Percentiles rank a stretch among this genome's conserved stretches.
Conservation (phyloP, 352 stramenopile genomes). For the Blastocystis sp. region DNA sequence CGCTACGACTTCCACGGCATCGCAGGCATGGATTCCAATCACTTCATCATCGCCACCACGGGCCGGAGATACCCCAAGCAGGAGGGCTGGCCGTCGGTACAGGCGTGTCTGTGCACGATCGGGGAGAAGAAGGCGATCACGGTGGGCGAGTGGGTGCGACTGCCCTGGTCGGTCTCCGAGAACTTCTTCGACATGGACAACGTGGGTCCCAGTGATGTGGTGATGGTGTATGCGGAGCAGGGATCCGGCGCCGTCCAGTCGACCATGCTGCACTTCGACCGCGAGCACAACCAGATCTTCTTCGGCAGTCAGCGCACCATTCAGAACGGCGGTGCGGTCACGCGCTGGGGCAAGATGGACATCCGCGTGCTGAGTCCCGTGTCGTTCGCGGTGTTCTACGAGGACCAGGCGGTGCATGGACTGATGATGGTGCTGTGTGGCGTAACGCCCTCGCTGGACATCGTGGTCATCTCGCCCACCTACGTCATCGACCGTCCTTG, state of each 20-base stretch:
- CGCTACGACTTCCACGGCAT: constrained; percentile 29
- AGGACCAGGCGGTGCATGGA: background rate
- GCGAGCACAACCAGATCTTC: background rate
- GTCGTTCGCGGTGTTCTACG: constrained; percentile 27
- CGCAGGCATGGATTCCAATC: constrained; percentile 5
- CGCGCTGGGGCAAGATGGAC: background rate
- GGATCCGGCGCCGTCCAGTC: background rate
- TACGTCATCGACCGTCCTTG: background rate
- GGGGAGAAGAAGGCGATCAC: background rate
- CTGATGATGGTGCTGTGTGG: background rate
- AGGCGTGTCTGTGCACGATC: background rate
- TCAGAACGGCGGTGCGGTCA: background rate
- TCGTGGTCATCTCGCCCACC: background rate
- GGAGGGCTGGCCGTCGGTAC: background rate
- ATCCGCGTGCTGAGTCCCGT: background rate
- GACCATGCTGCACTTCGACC: constrained; percentile 3
- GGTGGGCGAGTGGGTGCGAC: background rate
- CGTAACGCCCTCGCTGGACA: background rate
- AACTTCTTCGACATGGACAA: constrained; percentile 53
- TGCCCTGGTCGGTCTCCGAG: constrained; percentile 7
- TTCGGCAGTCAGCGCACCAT: background rate
- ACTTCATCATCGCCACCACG: constrained; percentile 18
- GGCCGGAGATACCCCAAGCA: background rate
- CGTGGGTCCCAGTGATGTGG: background rate
- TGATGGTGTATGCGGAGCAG: background rate